A percentile compares a stretch with the other conserved stretches of the same genome.
phyloP scores from a whole-genome alignment of 805 yeast genomes.

The Zygoascus bituminiphila region DNA sequence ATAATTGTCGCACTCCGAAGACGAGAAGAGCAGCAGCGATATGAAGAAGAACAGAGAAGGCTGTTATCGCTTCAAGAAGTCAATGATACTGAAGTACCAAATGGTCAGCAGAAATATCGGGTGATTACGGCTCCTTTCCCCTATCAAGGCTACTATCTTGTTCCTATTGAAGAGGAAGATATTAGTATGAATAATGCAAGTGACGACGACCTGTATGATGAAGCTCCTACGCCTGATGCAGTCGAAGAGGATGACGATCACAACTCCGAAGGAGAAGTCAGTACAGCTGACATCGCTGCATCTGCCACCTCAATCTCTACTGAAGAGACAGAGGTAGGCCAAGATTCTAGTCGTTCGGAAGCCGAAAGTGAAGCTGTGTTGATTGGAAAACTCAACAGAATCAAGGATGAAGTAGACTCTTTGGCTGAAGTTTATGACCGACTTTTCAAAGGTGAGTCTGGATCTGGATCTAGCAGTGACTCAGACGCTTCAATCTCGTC shows the following conservation, averaged over 20 bases:
- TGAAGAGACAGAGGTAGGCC: constrained; percentile 6
- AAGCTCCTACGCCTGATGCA: not conserved
- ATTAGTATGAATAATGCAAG: constrained; percentile 1
- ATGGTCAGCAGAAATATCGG: not conserved
- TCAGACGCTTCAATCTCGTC: constrained; percentile 6
- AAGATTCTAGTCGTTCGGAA: constrained; percentile 2
- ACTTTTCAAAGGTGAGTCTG: constrained; percentile 8
- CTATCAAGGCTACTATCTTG: constrained; percentile 2
- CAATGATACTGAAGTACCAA: not conserved
- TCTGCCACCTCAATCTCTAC: constrained; percentile 6
- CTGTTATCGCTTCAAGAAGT: not conserved
- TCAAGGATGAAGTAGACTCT: constrained; percentile 11
- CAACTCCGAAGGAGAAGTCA: constrained; percentile 3
- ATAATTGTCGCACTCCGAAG: not conserved
- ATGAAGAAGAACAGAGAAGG: not conserved
- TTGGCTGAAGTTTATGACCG: constrained; percentile 18
- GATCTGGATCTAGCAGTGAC: constrained; percentile 5
- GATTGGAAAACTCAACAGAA: constrained; percentile 4
- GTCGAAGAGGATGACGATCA: not conserved
- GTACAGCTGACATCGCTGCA: not conserved
- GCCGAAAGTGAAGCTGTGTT: not conserved
- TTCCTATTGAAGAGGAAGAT: constrained; percentile 5
- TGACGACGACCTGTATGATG: not conserved
- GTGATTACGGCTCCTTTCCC: not conserved
- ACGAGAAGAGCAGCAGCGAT: not conserved